Percentiles rank a stretch among this genome's conserved stretches.
These are phyloP conservation scores for Cunninghamia lanceolata DNA, from an alignment of 75 land plant species.

Conservation along the genomic window DNA sequence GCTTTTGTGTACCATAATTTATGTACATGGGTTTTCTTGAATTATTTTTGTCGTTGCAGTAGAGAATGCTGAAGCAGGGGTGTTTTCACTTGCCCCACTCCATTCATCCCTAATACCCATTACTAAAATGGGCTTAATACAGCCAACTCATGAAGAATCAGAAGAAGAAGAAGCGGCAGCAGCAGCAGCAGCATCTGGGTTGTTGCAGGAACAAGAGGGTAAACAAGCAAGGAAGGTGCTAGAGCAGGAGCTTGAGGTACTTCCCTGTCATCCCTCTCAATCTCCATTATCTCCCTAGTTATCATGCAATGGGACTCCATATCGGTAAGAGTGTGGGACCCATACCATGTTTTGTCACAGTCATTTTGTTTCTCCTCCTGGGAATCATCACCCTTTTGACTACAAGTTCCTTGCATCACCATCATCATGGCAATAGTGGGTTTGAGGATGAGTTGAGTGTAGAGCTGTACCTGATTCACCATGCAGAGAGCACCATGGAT, in stretches of 20 bases:
- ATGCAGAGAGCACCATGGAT: constrained; percentile 61
- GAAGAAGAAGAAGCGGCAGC: constrained; percentile 5
- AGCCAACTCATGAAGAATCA: constrained; percentile 2
- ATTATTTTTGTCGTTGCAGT: neutral
- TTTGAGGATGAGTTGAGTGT: constrained; percentile 22
- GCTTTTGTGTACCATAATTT: neutral
- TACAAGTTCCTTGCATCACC: constrained; percentile 12
- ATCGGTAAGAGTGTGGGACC: constrained; percentile 77
- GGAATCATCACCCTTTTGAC: constrained; percentile 9
- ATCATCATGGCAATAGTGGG: constrained; percentile 8
- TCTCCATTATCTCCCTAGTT: constrained; percentile 83
- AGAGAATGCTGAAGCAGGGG: neutral
- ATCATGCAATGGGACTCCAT: constrained; percentile 59
- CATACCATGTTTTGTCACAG: constrained; percentile 57
- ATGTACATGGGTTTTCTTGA: no score
- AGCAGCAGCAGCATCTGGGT: neutral
- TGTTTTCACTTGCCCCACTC: neutral
- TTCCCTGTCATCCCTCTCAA: constrained; percentile 73
- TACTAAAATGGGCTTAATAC: constrained; percentile 7
- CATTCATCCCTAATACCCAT: neutral
- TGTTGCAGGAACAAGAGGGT: neutral
- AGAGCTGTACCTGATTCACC: constrained; percentile 62
- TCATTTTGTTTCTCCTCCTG: constrained; percentile 24
- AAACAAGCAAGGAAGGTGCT: constrained; percentile 43
- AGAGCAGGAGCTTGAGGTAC: constrained; percentile 75